Base-by-base conservation (phyloP, 805 yeast genomes). In the Candida ponderosae region DNA sequence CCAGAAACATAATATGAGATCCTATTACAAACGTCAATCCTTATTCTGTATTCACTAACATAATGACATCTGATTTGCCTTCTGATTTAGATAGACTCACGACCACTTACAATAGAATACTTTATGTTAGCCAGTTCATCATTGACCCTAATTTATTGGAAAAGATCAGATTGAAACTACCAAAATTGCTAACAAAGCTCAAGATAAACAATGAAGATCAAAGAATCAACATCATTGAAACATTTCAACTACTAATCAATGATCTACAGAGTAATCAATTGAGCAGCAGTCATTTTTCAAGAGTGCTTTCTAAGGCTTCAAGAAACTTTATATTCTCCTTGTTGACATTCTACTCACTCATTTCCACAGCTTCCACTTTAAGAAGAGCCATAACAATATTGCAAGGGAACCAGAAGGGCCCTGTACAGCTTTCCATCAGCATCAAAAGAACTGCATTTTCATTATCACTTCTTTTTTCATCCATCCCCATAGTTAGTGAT, bases 281-380 rank as follows among this genome's bases (percentile, higher is more conserved):
- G 8, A 35, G 23, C 50, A 1, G 19, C 42, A 4, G n/a, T 42
- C 3, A 1, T 38, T 5, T 30, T 50, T 15, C 50, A 48, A 13
- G 46, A 47, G 17, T 43, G 44, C 1, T 27, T 19, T 8, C 20
- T 41, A 5, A 40, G 40, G 11, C 20, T 32, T 15, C 28, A 15
- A 32, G 34, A 23, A 32, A 32, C 13, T 10, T 23, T 4, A 16
- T 32, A 9, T 16, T n/a, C 15, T 16, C 34, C 15, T 23, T 31
- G 11, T 16, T 19, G 3, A 9, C 20, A 5, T 19, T 31, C 20
- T 21, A 23, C 10, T 13, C 27, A 10, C n/a, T 31, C 7, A n/a
- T 18, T 15, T 18, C 26, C 1, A n/a, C 20, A n/a, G 15, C 18
- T 6, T 19, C 33, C 11, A 9, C 24, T 9, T 21, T 21, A 21